Conservation (phyloP, 2,329 filamentous ascomycete species). For the Xylariaceae sp. region DNA sequence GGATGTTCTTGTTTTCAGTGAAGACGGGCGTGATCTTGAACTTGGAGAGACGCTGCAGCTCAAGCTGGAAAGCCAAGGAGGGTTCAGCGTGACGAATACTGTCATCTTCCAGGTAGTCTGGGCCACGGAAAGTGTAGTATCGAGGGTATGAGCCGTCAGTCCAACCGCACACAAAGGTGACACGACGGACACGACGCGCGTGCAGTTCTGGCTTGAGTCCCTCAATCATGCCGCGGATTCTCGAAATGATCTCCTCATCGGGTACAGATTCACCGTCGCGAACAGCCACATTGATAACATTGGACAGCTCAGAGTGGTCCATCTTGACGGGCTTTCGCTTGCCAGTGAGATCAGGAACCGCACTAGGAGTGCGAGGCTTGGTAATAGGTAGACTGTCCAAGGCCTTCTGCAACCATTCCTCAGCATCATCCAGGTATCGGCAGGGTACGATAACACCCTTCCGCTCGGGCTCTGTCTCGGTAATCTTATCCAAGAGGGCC, state of each 20-base stretch:
- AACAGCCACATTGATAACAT: constrained; percentile 88
- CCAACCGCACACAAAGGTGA: constrained; percentile 95
- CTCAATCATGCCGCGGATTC: constrained; percentile 70
- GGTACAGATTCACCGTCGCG: constrained; percentile 79
- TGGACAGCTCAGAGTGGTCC: constrained; percentile 74
- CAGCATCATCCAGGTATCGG: constrained; percentile 87
- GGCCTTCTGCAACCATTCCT: constrained; percentile 78
- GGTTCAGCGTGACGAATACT: constrained; percentile 97
- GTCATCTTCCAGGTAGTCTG: constrained; percentile 80
- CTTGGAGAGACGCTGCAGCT: constrained; percentile 87
- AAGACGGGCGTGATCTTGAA: constrained; percentile 98
- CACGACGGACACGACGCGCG: constrained; percentile 72
- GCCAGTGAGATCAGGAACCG: constrained; percentile 67
- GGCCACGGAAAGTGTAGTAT: constrained; percentile 97
- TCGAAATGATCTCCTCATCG: constrained; percentile 72
- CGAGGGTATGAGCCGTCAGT: constrained; percentile 91
- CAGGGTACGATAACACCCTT: constrained; percentile 95
- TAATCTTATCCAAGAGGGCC: constrained; percentile 74
- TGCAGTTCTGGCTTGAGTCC: constrained; percentile 80
- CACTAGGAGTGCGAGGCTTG: constrained; percentile 52
- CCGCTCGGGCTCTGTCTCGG: constrained; percentile 69
- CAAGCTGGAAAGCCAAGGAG: constrained; percentile 95
- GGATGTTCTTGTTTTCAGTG: constrained; percentile 98
- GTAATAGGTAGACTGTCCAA: constrained; percentile 74
- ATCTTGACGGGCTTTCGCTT: constrained; percentile 60